Percentiles rank a stretch among this genome's conserved stretches.
These are phyloP conservation scores for Phialemoniopsis sp. DNA, from an alignment of 2,329 filamentous ascomycete species.

Conservation along the genomic window DNA sequence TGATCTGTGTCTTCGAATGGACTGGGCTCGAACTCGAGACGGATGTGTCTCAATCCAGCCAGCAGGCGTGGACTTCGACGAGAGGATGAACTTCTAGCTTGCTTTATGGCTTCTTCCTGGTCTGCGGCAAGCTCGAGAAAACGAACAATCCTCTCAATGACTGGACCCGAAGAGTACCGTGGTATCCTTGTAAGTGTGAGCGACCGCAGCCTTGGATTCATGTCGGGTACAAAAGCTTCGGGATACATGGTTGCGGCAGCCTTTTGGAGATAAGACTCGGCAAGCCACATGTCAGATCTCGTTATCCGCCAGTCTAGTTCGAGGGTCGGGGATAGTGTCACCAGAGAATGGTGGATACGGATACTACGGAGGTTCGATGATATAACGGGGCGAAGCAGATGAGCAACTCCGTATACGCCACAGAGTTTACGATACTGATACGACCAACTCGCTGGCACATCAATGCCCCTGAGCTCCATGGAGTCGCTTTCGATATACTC, in stretches of 20 bases:
- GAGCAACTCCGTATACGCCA: slow-evolving; percentile 39
- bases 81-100: slow-evolving; percentile 13
- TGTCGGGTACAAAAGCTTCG: slow-evolving; percentile 45
- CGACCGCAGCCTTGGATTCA: slow-evolving; percentile 50
- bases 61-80: slow-evolving; percentile 38
- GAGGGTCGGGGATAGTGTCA: slow-evolving; percentile 49
- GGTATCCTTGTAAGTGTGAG: slow-evolving; percentile 53
- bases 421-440: slow-evolving; percentile 20
- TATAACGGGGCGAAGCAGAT: slow-evolving; percentile 47
- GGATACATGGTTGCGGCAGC: slow-evolving; percentile 42
- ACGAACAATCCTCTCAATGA: slow-evolving; percentile 39
- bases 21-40: slow-evolving; percentile 49
- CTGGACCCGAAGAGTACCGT: slow-evolving; percentile 43
- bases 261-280: slow-evolving; percentile 38
- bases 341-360: slow-evolving; percentile 55
- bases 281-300: slow-evolving; percentile 30
- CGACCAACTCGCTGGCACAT: too few relatives aligned
- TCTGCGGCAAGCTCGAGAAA: slow-evolving; percentile 42
- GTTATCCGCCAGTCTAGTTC: slow-evolving; percentile 9
- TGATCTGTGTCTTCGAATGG: slow-evolving; percentile 23
- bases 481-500: slow-evolving; percentile 49
- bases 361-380: slow-evolving; percentile 49
- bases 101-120: slow-evolving; percentile 44
- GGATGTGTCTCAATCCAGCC: slow-evolving; percentile 46
- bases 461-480: too few relatives aligned